phyloP scores from a whole-genome alignment of 148 eudicot genomes.

The Linanthus parryae region DNA sequence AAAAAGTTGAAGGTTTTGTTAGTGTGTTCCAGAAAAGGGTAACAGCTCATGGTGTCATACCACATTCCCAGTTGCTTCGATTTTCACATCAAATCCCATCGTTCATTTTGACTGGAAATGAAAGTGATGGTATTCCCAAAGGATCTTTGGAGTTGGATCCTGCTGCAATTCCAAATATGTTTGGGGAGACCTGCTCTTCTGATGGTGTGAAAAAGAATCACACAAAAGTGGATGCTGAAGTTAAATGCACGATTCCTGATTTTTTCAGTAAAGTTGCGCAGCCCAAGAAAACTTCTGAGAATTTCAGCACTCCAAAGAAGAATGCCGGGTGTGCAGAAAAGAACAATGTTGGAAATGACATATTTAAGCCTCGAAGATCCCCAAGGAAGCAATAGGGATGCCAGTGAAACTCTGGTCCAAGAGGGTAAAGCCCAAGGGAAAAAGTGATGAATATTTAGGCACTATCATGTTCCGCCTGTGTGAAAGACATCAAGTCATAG shows the following conservation, averaged over 20 bases:
- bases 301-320: constrained; percentile 9
- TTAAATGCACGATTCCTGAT: background rate
- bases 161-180: too few relatives aligned
- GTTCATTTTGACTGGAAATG: constrained; percentile 33
- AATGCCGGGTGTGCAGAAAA: constrained; percentile 4
- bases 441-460: too few relatives aligned
- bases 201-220: too few relatives aligned
- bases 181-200: too few relatives aligned
- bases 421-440: too few relatives aligned
- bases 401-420: too few relatives aligned
- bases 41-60: constrained; percentile 3
- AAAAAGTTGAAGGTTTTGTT: constrained; percentile 47
- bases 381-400: too few relatives aligned
- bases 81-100: constrained; percentile 68
- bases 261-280: constrained; percentile 8
- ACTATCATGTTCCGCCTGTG: too few relatives aligned
- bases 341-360: constrained; percentile 4
- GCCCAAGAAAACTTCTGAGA: constrained; percentile 2
- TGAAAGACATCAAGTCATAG: too few relatives aligned
- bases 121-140: constrained; percentile 31
- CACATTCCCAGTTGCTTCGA: constrained; percentile 36
- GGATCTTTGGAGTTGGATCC: constrained; percentile 6
- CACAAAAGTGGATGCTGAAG: constrained; percentile 4
- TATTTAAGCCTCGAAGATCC: constrained; percentile 11
- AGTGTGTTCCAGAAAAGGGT: constrained; percentile 35